Percentiles rank a stretch among this genome's conserved stretches.
phyloP scores from a whole-genome alignment of 192 early-diverging fungal genomes.

The Coemansia biformis region DNA sequence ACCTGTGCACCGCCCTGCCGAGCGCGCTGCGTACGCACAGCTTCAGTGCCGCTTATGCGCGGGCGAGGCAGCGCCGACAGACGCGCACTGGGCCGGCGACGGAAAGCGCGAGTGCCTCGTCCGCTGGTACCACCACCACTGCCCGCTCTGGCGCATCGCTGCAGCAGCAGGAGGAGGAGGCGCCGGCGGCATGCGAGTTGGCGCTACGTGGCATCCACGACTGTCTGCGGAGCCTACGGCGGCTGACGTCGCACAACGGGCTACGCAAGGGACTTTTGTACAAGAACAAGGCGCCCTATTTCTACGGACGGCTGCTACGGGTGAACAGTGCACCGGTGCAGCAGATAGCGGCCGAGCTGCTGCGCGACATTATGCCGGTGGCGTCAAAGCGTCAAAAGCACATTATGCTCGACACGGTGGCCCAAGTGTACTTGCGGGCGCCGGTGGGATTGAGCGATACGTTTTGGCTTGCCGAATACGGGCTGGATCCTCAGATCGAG shows the following conservation, averaged over 20 bases:
- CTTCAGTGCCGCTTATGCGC: conserved; percentile 15
- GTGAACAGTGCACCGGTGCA: conserved; percentile 11
- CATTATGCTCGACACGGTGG: conserved; percentile 15
- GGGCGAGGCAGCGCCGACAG: background rate
- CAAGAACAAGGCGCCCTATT: conserved; percentile 46
- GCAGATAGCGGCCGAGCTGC: conserved; percentile 33
- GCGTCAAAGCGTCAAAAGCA: conserved; percentile 31
- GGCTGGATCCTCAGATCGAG: conserved; percentile 42
- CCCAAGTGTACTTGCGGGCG: conserved; percentile 30
- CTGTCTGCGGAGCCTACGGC: conserved; percentile 32
- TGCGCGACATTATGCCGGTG: conserved; percentile 43
- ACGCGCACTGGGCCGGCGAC: background rate
- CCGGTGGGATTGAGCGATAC: conserved; percentile 17
- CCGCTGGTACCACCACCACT: too few species aligned
- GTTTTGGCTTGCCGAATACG: conserved; percentile 38
- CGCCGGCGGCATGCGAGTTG: conserved; percentile 6
- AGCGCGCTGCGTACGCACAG: conserved; percentile 15
- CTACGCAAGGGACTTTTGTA: conserved; percentile 43
- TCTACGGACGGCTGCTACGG: conserved; percentile 16
- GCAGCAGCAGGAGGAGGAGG: too few species aligned
- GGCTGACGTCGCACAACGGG: conserved; percentile 41
- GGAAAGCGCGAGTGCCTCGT: too few species aligned
- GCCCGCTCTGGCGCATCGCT: too few species aligned
- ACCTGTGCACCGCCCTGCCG: conserved; percentile 17
- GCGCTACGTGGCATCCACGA: conserved; percentile 21